Base-by-base conservation (phyloP, 805 yeast genomes). In the Lachancea quebecensis region DNA sequence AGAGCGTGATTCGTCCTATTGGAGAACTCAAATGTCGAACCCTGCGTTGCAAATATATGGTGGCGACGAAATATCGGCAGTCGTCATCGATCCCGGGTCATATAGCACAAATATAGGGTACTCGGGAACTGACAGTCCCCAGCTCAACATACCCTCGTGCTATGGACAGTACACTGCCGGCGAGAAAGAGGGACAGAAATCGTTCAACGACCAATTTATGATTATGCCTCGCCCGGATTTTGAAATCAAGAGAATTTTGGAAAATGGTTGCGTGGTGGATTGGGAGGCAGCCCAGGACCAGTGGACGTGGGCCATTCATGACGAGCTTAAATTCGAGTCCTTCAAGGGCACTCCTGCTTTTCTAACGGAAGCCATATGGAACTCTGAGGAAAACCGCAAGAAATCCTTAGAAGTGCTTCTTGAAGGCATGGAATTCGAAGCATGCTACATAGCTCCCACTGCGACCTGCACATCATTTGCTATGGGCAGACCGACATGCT, bases 381-480 rank as follows among this genome's bases (percentile, higher is more conserved):
- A 86, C 48, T 70, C 83, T 3, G 75, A 71, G 17, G 74, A 67
- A 36, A 83, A 85, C 61, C 79, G 91, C 53, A 72, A 71, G 45
- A 80, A 78, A 54, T 75, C 89, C 7, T 70, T 90, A 58, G 95
- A 89, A 63, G 70, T 78, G 1, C 73, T 84, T 35, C 72, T 85
- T 48, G 96, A 88, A 58, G 67, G 71, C 11, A 73, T 82, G 59
- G 72, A 78, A 32, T 83, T 82, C 53, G 90, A 93, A 33, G 97
- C 95, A 0, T 78, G 86, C 47, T 90, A 82, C 59, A 62, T 86
- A 18, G 89, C 86, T 11, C 82, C 88, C 47, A 74, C 82, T 8
- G 91, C 96, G n/a, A 82, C 95, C 0, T 84, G 95, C 67, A 81
- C 85, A 1, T 80, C 95, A 1, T 90, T 90, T 66, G 89, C 91